phyloP scores from a whole-genome alignment of 306 rosid genomes.

The Prunus padus region DNA sequence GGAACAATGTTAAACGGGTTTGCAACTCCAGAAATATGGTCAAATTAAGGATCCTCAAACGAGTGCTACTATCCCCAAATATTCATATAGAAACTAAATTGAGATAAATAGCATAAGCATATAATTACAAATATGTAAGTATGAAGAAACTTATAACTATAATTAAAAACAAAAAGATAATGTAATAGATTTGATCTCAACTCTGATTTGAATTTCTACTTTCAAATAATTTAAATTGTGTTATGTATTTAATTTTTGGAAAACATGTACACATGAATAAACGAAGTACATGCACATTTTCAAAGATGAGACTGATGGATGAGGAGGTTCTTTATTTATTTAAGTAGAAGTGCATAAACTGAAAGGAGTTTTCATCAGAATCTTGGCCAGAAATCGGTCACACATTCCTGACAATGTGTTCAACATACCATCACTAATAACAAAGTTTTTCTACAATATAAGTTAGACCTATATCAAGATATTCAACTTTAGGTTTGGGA shows the following conservation, averaged over 20 bases:
- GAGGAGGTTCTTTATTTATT: background rate
- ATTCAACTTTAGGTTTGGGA: too few relatives aligned
- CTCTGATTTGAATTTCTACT: background rate
- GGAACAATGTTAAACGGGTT: background rate
- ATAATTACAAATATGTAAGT: background rate
- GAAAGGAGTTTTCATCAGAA: background rate
- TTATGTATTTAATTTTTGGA: background rate
- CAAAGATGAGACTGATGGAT: background rate
- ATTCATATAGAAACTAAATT: background rate
- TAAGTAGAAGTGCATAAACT: background rate
- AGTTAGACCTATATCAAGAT: too few relatives aligned
- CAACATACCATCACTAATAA: background rate
- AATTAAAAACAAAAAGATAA: background rate
- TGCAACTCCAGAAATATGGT: background rate
- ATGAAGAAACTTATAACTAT: background rate
- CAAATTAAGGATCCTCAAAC: slow-evolving; percentile 14
- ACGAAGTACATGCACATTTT: background rate
- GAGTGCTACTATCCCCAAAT: background rate
- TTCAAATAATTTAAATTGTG: background rate
- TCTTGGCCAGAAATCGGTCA: background rate
- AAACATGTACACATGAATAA: background rate
- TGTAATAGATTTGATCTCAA: too few relatives aligned
- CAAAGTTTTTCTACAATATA: background rate
- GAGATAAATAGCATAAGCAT: background rate
- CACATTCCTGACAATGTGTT: background rate